Conservation (phyloP, 495 filamentous ascomycete species). For the Astrothelium subdiscretum region DNA sequence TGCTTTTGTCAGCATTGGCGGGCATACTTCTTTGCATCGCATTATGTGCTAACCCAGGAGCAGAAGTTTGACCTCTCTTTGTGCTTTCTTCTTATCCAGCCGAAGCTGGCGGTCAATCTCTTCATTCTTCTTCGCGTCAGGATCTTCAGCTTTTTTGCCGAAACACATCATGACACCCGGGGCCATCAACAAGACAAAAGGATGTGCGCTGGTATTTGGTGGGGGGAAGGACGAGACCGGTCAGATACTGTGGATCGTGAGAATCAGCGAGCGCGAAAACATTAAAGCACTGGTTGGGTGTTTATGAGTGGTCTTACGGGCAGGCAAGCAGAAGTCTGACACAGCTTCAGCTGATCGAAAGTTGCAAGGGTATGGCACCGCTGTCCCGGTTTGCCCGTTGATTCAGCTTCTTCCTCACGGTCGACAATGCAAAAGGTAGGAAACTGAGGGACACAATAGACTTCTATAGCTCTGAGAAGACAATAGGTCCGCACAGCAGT, state of each 20-base stretch:
- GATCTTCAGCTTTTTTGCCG: conserved; percentile 17
- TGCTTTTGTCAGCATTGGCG: neutral
- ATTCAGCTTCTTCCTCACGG: neutral
- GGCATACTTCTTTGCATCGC: conserved; percentile 2
- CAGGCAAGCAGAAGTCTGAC: neutral
- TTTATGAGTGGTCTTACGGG: neutral
- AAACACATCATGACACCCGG: conserved; percentile 19
- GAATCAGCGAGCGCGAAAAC: neutral
- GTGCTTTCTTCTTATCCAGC: conserved; percentile 31
- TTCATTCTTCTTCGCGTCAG: conserved; percentile 32
- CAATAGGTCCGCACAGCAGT: neutral
- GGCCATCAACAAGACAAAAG: neutral
- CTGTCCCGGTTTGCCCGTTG: neutral
- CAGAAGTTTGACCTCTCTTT: conserved; percentile 35
- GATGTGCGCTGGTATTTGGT: neutral
- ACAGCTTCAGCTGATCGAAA: neutral
- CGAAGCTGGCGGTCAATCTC: conserved; percentile 36
- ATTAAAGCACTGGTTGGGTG: neutral
- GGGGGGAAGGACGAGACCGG: neutral
- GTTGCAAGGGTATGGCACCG: neutral
- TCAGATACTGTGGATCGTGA: neutral
- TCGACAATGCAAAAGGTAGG: neutral
- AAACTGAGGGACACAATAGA: neutral
- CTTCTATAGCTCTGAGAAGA: neutral
- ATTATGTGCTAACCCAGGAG: conserved; percentile 27